These are phyloP conservation scores for Fallopia convolvulus DNA, from an alignment of 148 eudicot species.

Conservation along the genomic window DNA sequence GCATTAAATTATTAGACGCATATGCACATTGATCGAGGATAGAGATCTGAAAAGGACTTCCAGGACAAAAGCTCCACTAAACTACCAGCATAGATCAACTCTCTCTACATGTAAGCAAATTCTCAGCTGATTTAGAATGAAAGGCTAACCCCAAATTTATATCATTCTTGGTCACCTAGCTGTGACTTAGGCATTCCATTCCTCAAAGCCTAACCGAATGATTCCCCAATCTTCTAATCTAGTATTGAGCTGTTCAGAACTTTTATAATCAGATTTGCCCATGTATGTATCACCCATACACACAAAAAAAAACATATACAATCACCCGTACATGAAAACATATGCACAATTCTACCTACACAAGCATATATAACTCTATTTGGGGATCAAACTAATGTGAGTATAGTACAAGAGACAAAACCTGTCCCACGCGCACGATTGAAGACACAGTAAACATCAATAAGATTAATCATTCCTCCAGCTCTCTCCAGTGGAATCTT, in stretches of 20 bases:
- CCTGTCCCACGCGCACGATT: constrained; percentile 99
- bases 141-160: neutral
- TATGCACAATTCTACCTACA: neutral
- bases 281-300: neutral
- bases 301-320: neutral
- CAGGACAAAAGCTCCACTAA: neutral
- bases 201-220: neutral
- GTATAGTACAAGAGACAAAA: constrained; percentile 15
- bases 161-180: neutral
- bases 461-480: constrained; percentile 91
- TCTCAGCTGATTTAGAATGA: neutral
- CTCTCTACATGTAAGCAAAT: neutral
- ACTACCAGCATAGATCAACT: neutral
- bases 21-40: neutral
- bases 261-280: too few species aligned
- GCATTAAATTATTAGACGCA: neutral
- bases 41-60: neutral
- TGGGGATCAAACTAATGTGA: neutral
- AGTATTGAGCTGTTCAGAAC: too few species aligned
- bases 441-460: constrained; percentile 85
- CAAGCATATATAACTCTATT: neutral
- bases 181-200: neutral
- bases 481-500: constrained; percentile 89
- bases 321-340: too few species aligned
- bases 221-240: neutral